Evolutionary conservation across 208 protist genomes (phyloP), one percentile per base, ranked within the genome.

Genomic region (Acanthamoeba lenticulata): DNA sequence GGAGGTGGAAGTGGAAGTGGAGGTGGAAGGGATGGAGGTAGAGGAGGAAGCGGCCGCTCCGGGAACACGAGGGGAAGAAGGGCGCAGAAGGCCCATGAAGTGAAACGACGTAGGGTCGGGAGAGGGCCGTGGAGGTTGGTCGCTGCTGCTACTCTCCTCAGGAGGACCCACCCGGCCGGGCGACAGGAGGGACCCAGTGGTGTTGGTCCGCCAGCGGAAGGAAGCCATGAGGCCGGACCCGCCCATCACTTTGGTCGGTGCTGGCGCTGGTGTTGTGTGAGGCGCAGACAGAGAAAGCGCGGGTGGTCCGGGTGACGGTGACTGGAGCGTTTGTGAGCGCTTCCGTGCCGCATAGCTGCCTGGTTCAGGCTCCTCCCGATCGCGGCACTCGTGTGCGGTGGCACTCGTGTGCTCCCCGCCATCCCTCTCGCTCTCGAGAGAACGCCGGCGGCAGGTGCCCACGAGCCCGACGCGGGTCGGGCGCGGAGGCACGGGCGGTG

Each of bases 71-170:
- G 42, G 72, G 34, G 65, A 38, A 60, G 21, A 60, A 38, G 65
- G 65, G 6, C 72, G 72, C 72, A 83, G 40, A 13, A 44, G 72
- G n/a, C 72, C 72, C 72, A 83, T 83, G 72, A 36, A 83, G 42
- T 83, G 72, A 38, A 49, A 83, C 3, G 6, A 21, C 27, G 9
- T 36, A 24, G 57, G 57, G 7, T 79, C 67, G n/a, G 45, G 45
- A 5, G 57, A 65, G 57, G n/a, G 15, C 32, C 13, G 9, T 57
- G 13, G 9, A 9, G 49, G 13, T 57, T 57, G 9, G 9, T 57
- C 49, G 49, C 19, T 57, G 49, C 19, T 19, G 49, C 19, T 19
- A 9, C 49, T 19, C 19, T 57, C 13, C 13, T 19, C 49, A 19
- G 9, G 9, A 9, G 13, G 19, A 9, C 49, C 19, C 49, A 57